A percentile compares a stretch with the other conserved stretches of the same genome.
Conservation (phyloP, 495 filamentous ascomycete species). For the Tuber indicum region DNA sequence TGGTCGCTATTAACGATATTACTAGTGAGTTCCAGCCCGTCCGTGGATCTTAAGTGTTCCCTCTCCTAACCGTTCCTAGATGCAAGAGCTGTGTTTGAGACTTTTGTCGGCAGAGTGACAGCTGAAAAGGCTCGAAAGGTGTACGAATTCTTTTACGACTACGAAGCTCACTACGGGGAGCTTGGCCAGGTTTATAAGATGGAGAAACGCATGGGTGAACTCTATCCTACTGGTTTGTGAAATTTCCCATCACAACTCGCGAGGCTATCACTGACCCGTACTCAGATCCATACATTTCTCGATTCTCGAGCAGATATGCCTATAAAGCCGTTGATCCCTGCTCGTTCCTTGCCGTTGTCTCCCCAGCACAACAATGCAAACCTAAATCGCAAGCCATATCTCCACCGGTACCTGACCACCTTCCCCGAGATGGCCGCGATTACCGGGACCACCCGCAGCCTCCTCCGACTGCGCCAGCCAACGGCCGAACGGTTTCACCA, state of each 20-base stretch:
- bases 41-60: neutral
- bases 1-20: constrained; percentile 81
- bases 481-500: constrained; percentile 29
- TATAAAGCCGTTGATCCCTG: constrained; percentile 67
- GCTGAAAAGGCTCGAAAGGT: constrained; percentile 72
- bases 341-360: constrained; percentile 71
- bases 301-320: constrained; percentile 70
- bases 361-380: constrained; percentile 63
- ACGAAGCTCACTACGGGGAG: constrained; percentile 91
- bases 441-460: constrained; percentile 13
- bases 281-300: constrained; percentile 61
- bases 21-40: constrained; percentile 62
- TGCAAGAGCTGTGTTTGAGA: constrained; percentile 90
- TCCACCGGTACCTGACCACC: constrained; percentile 44
- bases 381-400: constrained; percentile 53
- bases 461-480: constrained; percentile 25
- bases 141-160: constrained; percentile 84
- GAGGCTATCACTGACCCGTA: constrained; percentile 14
- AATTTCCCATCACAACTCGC: constrained; percentile 11
- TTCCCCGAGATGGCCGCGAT: constrained; percentile 20
- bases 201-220: constrained; percentile 83
- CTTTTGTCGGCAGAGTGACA: constrained; percentile 70
- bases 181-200: constrained; percentile 79
- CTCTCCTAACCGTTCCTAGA: constrained; percentile 51
- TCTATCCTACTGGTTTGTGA: constrained; percentile 61